These are phyloP conservation scores for Beauveria brongniartii DNA, from an alignment of 2,329 filamentous ascomycete species.

Conservation along the genomic window DNA sequence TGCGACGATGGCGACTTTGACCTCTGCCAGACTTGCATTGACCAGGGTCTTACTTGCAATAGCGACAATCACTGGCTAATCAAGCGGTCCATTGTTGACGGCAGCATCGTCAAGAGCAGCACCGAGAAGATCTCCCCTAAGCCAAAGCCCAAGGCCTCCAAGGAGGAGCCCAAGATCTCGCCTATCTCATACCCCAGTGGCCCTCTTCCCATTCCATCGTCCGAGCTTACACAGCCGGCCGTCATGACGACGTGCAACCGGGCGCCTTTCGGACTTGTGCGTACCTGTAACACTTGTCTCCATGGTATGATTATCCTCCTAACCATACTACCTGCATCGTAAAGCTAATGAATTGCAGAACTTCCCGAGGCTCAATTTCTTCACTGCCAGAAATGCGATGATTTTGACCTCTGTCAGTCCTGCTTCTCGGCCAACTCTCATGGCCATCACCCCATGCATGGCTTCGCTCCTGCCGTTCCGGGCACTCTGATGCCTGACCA, in stretches of 20 bases:
- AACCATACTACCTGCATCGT: neutral
- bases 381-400: constrained; percentile 75
- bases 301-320: constrained; percentile 23
- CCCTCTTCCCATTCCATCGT: neutral
- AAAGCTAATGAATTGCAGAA: constrained; percentile 34
- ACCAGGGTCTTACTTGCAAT: constrained; percentile 67
- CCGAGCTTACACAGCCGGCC: neutral
- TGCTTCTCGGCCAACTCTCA: constrained; percentile 74
- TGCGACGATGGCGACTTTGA: constrained; percentile 95
- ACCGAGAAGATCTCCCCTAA: constrained; percentile 72
- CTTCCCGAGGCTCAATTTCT: constrained; percentile 73
- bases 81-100: constrained; percentile 75
- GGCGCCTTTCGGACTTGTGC: constrained; percentile 30
- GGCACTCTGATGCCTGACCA: constrained; percentile 53
- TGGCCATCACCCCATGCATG: constrained; percentile 84
- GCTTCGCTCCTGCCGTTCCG: constrained; percentile 60
- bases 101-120: constrained; percentile 72
- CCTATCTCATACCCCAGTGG: neutral
- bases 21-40: constrained; percentile 74
- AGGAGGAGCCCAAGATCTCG: constrained; percentile 1
- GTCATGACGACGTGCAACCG: neutral
- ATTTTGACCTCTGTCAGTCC: constrained; percentile 82
- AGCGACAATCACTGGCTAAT: constrained; percentile 85
- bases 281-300: constrained; percentile 63
- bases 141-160: constrained; percentile 16